Conservation (phyloP, 73 alveolate genomes). For the Tetrahymena thermophila region DNA sequence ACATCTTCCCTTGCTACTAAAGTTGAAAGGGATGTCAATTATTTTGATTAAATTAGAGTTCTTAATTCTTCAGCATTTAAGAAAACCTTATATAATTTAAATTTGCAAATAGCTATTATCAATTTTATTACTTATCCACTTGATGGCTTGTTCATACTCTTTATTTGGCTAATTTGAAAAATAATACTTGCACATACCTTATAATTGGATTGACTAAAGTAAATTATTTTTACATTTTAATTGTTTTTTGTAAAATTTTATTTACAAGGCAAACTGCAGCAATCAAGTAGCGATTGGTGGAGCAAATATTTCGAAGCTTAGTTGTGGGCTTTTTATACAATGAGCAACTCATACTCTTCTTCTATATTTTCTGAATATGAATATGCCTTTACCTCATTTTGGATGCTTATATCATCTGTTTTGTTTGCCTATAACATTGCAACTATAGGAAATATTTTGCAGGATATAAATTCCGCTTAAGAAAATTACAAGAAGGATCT, state of each 20-base stretch:
- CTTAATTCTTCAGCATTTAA: not conserved
- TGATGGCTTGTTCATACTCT: not conserved
- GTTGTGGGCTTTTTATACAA: not conserved
- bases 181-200: not conserved
- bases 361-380: not conserved
- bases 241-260: not conserved
- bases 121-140: not conserved
- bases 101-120: not conserved
- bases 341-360: not conserved
- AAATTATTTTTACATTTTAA: not conserved
- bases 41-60: not conserved
- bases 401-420: not conserved
- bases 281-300: not conserved
- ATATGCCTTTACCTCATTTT: not conserved
- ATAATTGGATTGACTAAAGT: not conserved
- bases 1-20: not conserved
- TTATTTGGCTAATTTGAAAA: not conserved
- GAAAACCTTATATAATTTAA: not conserved
- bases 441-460: not conserved
- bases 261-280: not conserved
- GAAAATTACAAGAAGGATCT: not conserved
- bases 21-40: not conserved
- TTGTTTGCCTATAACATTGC: not conserved
- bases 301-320: not conserved
- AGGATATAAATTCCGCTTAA: not conserved